Conservation (phyloP, 2,329 filamentous ascomycete genomes). For the Diaporthe velutina region DNA sequence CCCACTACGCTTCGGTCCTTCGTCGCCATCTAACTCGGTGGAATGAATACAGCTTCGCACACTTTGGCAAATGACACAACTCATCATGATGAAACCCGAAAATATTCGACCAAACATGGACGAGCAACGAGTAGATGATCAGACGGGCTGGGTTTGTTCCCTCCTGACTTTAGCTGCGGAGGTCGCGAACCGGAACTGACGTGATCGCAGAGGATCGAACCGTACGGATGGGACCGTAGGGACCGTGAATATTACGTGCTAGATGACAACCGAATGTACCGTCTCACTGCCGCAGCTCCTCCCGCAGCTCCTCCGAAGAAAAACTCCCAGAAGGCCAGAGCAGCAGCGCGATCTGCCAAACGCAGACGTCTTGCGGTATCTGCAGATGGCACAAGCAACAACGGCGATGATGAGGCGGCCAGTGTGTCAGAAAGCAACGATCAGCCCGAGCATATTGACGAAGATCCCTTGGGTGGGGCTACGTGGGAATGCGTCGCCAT, state of each 20-base stretch:
- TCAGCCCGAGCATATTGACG: conserved; percentile 33
- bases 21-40: not conserved
- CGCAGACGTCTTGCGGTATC: conserved; percentile 71
- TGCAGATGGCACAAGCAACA: conserved; percentile 37
- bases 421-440: conserved; percentile 49
- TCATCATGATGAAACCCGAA: conserved; percentile 90
- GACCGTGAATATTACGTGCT: conserved; percentile 91
- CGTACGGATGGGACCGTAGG: conserved; percentile 88
- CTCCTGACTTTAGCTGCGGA: conserved; percentile 41
- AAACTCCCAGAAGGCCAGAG: conserved; percentile 75
- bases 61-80: conserved; percentile 89
- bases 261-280: conserved; percentile 94
- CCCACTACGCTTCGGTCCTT: not conserved
- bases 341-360: conserved; percentile 77
- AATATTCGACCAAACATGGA: conserved; percentile 88
- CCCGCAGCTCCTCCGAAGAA: conserved; percentile 69
- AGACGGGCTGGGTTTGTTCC: conserved; percentile 83
- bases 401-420: conserved; percentile 53
- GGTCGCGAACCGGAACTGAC: conserved; percentile 45
- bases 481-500: conserved; percentile 94
- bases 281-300: conserved; percentile 80
- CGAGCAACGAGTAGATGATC: conserved; percentile 83
- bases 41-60: conserved; percentile 71
- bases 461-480: conserved; percentile 78
- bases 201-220: conserved; percentile 75